phyloP scores from a whole-genome alignment of 1,284 basidiomycete genomes.

The Vanrija humicola region DNA sequence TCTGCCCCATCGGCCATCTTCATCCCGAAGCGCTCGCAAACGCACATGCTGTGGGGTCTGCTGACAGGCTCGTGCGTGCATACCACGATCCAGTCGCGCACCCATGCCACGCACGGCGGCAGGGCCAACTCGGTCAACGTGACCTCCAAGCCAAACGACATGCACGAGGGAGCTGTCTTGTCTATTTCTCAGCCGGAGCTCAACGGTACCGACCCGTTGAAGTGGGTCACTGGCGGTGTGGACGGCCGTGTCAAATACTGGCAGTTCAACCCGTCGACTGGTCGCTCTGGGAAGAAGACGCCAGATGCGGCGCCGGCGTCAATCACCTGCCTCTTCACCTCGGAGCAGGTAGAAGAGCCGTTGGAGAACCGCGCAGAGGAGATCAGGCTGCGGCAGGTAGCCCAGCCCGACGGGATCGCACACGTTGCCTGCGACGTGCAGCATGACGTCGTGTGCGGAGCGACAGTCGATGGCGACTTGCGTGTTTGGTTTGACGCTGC shows the following conservation, averaged over 20 bases:
- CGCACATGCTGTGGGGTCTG: conserved; percentile 42
- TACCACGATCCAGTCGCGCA: conserved; percentile 35
- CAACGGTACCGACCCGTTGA: conserved; percentile 11
- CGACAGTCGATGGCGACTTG: conserved; percentile 40
- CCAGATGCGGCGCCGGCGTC: conserved; percentile 20
- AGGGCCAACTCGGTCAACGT: conserved; percentile 38
- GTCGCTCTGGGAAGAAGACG: conserved; percentile 25
- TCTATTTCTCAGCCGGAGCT: conserved; percentile 31
- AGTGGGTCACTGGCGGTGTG: conserved; percentile 41
- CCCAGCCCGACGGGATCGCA: conserved; percentile 32
- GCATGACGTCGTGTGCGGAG: conserved; percentile 33
- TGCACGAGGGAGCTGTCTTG: conserved; percentile 32
- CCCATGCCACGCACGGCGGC: conserved; percentile 32
- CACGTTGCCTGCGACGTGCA: conserved; percentile 28
- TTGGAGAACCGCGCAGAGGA: conserved; percentile 33
- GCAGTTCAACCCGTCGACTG: conserved; percentile 27
- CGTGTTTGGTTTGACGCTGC: conserved; percentile 31
- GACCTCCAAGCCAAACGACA: conserved; percentile 19
- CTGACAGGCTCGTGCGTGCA: conserved; percentile 38
- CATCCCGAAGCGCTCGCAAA: conserved; percentile 31
- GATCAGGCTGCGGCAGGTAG: conserved; percentile 26
- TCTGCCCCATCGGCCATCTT: conserved; percentile 28
- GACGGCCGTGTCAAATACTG: conserved; percentile 47
- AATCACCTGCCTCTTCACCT: conserved; percentile 39
- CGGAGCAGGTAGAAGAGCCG: conserved; percentile 18